phyloP scores from a whole-genome alignment of 768 basidiomycete genomes.

The Sutorius australiensis region DNA sequence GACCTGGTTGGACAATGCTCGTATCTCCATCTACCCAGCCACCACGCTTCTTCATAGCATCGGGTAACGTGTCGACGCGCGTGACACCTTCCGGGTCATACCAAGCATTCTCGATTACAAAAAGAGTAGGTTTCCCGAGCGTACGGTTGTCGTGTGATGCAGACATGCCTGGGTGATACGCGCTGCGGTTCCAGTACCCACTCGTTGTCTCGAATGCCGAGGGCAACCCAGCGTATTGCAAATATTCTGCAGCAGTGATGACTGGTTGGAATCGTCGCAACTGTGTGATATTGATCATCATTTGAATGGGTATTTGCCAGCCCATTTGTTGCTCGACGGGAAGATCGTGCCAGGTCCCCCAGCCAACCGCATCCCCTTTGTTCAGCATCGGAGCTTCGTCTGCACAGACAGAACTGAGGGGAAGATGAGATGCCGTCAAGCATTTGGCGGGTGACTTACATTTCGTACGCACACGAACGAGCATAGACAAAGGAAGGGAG shows the following conservation, averaged over 20 bases:
- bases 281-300: slow-evolving; percentile 40
- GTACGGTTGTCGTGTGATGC: slow-evolving; percentile 15
- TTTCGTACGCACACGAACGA: slow-evolving; percentile 39
- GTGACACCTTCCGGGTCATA: slow-evolving; percentile 36
- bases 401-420: slow-evolving; percentile 32
- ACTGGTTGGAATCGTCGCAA: slow-evolving; percentile 35
- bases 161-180: slow-evolving; percentile 24
- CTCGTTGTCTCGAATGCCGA: slow-evolving; percentile 32
- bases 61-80: slow-evolving; percentile 36
- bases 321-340: slow-evolving; percentile 33
- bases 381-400: slow-evolving; percentile 41
- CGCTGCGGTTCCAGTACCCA: slow-evolving; percentile 36
- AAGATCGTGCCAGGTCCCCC: slow-evolving; percentile 36
- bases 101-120: slow-evolving; percentile 37
- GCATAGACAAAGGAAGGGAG: slow-evolving; percentile 42
- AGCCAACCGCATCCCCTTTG: slow-evolving; percentile 38
- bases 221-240: slow-evolving; percentile 35
- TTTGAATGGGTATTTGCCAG: slow-evolving; percentile 31
- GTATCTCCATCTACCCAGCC: slow-evolving; percentile 19
- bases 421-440: background rate
- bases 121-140: slow-evolving; percentile 20
- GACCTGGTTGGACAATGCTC: slow-evolving; percentile 12
- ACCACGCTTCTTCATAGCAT: slow-evolving; percentile 24
- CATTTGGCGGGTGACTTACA: slow-evolving; percentile 21
- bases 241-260: slow-evolving; percentile 37